These are phyloP conservation scores for Aureobasidium sp. DNA, from an alignment of 2,329 filamentous ascomycete species.

Conservation along the genomic window DNA sequence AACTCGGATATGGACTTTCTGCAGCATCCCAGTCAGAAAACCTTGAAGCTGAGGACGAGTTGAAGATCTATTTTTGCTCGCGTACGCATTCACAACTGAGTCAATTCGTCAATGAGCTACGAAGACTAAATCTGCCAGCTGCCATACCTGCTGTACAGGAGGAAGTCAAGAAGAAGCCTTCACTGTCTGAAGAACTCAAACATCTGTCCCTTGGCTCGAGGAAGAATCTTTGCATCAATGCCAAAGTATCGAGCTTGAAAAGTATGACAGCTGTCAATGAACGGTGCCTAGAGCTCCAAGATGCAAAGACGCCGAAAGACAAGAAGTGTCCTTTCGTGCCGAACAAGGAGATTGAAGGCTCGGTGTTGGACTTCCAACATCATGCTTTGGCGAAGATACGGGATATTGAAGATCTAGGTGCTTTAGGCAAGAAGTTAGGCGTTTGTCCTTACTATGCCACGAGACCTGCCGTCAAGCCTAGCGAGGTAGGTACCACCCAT, in stretches of 20 bases:
- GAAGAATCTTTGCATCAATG: conserved; percentile 85
- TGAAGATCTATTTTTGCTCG: conserved; percentile 88
- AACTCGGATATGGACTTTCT: conserved; percentile 27
- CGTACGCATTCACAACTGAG: conserved; percentile 86
- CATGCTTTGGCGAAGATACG: conserved; percentile 73
- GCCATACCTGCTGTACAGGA: conserved; percentile 40
- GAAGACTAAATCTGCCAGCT: conserved; percentile 66
- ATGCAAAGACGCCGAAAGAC: conserved; percentile 52
- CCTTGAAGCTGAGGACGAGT: conserved; percentile 51
- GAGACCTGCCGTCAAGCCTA: conserved; percentile 66
- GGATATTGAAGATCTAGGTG: conserved; percentile 85
- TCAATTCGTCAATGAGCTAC: conserved; percentile 77
- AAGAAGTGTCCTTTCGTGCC: conserved; percentile 71
- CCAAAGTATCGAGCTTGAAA: conserved; percentile 62
- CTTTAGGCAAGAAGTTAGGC: conserved; percentile 65
- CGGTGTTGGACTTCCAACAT: conserved; percentile 76
- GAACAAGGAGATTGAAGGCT: conserved; percentile 61
- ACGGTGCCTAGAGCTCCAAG: conserved; percentile 80
- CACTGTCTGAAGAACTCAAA: conserved; percentile 56
- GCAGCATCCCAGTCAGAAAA: conserved; percentile 31
- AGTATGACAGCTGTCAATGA: conserved; percentile 81
- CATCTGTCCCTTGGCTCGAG: conserved; percentile 77
- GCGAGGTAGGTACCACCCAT: conserved; percentile 46
- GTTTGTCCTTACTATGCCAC: conserved; percentile 98
- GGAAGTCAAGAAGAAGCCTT: conserved; percentile 12